Evolutionary conservation across 495 filamentous ascomycete species (phyloP), one percentile per base, ranked within the genome.

Genomic region (Lophium mytilinum): DNA sequence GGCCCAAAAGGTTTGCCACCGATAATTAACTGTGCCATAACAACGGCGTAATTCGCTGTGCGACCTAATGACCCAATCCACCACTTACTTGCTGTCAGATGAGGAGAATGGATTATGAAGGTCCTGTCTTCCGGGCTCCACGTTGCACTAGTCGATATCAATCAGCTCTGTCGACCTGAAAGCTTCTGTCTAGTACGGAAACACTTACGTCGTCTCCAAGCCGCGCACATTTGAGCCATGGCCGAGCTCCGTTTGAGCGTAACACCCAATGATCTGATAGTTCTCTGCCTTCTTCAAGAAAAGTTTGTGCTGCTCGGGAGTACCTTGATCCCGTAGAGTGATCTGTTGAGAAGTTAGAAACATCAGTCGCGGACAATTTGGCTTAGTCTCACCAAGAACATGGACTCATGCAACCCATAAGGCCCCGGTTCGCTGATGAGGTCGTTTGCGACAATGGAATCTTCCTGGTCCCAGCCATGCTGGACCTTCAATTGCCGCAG

Each of bases 41-140:
- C 86, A 24, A 85, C 79, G 0, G 86, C 85, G 69, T 88, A 79
- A 59, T 87, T 89, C 17, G 86, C 85, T 9, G 82, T 80, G n/a
- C 80, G 70, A 46, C 86, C 86, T 6, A 88, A 73, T 21, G 82
- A 83, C 0, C 86, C 86, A 63, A 88, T 86, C 86, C 86, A 89
- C 85, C 85, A 90, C 66, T 90, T 90, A 37, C 80, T 81, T 14
- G 83, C 76, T 9, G 84, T 88, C 52, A 87, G 71, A 52, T 76
- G 71, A 0, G 86, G 86, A 0, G 83, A 84, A 62, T 85, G 79
- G 48, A 90, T 78, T 45, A 73, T 80, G 69, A 88, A 89, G 5
- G 81, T 85, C 70, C 86, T 82, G 62, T 85, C 79, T 12, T 80
- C 70, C 3, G 76, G 66, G 64, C 86, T 81, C 81, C 83, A 88